Evolutionary conservation across 148 eudicot genomes (phyloP).

Genomic region (Selenicereus undatus): DNA sequence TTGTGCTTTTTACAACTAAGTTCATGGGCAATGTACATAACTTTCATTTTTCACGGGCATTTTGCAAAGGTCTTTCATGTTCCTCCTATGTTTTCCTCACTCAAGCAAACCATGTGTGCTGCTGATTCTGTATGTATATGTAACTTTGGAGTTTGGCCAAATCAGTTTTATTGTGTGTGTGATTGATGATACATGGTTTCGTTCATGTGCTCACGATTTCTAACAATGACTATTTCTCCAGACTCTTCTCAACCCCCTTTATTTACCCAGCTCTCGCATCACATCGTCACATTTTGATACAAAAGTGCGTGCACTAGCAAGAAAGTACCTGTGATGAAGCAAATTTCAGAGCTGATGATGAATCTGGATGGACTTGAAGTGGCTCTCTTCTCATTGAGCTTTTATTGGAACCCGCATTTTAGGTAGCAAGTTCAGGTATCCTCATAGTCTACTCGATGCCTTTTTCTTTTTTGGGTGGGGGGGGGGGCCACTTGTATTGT

Average conservation of each 20-base stretch:
- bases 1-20: too few relatives aligned
- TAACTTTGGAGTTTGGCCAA: too few relatives aligned
- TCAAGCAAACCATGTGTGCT: too few relatives aligned
- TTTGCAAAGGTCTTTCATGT: too few relatives aligned
- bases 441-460: slow-evolving; percentile 2
- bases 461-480: too few relatives aligned
- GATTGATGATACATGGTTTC: background rate
- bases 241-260: slow-evolving; percentile 89
- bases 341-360: background rate
- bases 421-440: slow-evolving; percentile 3
- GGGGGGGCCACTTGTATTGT: too few relatives aligned
- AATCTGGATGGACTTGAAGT: background rate
- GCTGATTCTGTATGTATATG: too few relatives aligned
- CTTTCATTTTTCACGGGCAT: too few relatives aligned
- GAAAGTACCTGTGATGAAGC: slow-evolving; percentile 68
- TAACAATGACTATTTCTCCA: slow-evolving; percentile 32
- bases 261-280: slow-evolving; percentile 86
- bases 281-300: slow-evolving; percentile 94
- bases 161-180: background rate
- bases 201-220: background rate
- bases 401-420: background rate
- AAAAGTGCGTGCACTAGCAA: slow-evolving; percentile 92
- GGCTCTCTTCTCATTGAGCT: background rate
- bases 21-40: too few relatives aligned
- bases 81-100: too few relatives aligned